Conservation (phyloP, 2,329 filamentous ascomycete genomes). For the Hypoxylon sp. region DNA sequence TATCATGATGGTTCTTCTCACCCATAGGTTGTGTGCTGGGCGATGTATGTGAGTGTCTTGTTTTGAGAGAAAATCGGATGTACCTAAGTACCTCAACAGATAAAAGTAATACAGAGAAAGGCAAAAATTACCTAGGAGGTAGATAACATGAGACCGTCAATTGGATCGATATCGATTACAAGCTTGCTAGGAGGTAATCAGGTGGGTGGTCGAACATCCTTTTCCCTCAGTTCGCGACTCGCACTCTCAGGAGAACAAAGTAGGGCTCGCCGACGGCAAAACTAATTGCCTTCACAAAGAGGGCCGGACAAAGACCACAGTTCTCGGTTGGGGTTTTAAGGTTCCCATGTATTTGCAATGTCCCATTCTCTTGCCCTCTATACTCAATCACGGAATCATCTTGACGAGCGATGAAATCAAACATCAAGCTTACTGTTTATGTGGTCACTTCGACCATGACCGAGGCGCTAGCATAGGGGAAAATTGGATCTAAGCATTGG, state of each 20-base stretch:
- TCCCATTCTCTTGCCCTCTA: neutral
- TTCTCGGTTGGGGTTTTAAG: neutral
- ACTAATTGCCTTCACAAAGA: neutral
- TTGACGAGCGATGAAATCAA: conserved; percentile 31
- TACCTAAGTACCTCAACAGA: too few relatives aligned
- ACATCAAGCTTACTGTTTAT: conserved; percentile 41
- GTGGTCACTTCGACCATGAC: conserved; percentile 34
- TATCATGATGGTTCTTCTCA: neutral
- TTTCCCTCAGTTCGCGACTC: neutral
- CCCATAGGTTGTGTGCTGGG: neutral
- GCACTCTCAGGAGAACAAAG: neutral
- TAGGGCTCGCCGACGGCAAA: neutral
- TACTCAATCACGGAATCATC: neutral
- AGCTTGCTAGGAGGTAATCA: too few relatives aligned
- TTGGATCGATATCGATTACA: too few relatives aligned
- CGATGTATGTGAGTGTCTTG: neutral
- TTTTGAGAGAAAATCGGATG: neutral
- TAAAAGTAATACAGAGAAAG: too few relatives aligned
- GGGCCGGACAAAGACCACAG: neutral
- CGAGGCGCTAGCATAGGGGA: conserved; percentile 28
- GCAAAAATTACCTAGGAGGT: too few relatives aligned
- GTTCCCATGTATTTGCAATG: neutral
- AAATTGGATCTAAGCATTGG: neutral
- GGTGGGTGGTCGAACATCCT: neutral
- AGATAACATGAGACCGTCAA: too few relatives aligned